Evolutionary conservation across 257 asterid species (phyloP), one percentile per base, ranked within the genome.

Genomic region (Linderniella brevidens): DNA sequence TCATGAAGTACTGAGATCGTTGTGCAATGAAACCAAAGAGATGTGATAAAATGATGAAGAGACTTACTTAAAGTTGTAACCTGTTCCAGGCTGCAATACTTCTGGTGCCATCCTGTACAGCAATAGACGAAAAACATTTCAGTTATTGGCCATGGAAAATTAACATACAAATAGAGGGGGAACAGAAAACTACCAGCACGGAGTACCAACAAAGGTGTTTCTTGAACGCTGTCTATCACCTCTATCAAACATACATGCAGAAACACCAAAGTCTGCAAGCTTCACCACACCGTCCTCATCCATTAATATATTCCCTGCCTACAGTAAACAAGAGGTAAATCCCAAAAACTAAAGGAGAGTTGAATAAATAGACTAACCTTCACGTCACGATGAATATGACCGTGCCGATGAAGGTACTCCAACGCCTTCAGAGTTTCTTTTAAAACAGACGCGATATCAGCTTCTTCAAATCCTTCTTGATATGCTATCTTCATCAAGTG

Each of bases 151-250:
- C 36, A 38, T 9, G 19, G 40, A 18, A 41, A 41, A 54, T 38
- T 35, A 38, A 43, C 29, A 47, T 13, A 11, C 58, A 38, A 45
- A 53, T 41, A 41, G 46, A 35, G 41, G 59, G 46, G 46, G 44
- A 41, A 40, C 37, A 56, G 54, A 42, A 60, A 37, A 29, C 14
- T 67, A 90, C 99, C 99, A 90, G 86, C 99, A 90, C 32, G 99
- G 99, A 71, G 99, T 90, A 67, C 99, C 99, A 19, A 90, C 96
- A 58, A 90, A 90, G 55, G 99, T 90, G 72, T 81, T 90, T 66
- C 99, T 79, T 36, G 99, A 81, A 19, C 94, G 83, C 56, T 81
- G 99, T 64, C 99, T 81, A 65, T 81, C 99, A 63, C 94, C 96
- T 62, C 56, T 86, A 73, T 90, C 99, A 75, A 85, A 85, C 93